Conservation (phyloP, 306 rosid genomes). For the Sechiopsis laciniata region DNA sequence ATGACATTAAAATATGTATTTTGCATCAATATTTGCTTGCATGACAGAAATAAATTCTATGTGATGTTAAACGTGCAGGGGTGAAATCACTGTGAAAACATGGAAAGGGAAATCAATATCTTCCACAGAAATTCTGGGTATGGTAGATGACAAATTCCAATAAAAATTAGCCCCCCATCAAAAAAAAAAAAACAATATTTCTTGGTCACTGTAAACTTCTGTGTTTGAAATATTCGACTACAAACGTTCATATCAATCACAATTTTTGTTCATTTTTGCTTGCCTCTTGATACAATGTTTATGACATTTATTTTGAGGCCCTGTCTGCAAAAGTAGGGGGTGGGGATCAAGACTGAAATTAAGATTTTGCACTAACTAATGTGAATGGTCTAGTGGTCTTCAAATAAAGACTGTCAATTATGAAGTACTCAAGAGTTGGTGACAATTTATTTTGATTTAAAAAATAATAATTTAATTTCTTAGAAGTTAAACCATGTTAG, state of each 20-base stretch:
- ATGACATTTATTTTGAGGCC: no score
- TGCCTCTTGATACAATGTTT: neutral
- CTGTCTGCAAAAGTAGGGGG: no score
- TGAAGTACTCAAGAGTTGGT: no score
- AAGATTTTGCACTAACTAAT: no score
- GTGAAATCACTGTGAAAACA: neutral
- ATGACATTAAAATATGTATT: neutral
- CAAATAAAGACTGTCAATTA: no score
- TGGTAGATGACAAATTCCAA: neutral
- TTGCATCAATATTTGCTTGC: neutral
- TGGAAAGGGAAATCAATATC: slow-evolving; percentile 10
- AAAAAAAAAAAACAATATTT: neutral
- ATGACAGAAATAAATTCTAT: neutral
- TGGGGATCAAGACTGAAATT: no score
- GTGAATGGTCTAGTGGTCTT: no score
- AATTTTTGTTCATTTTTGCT: slow-evolving; percentile 10
- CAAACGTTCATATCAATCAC: neutral
- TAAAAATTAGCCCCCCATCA: neutral
- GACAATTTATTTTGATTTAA: no score
- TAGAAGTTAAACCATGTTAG: no score
- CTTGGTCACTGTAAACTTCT: neutral
- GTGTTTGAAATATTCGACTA: neutral
- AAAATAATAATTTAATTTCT: no score
- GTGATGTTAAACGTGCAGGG: slow-evolving; percentile 14
- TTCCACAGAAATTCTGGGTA: slow-evolving; percentile 4